These are phyloP conservation scores for Daedalea quercina DNA, from an alignment of 768 basidiomycete species.

Conservation along the genomic window DNA sequence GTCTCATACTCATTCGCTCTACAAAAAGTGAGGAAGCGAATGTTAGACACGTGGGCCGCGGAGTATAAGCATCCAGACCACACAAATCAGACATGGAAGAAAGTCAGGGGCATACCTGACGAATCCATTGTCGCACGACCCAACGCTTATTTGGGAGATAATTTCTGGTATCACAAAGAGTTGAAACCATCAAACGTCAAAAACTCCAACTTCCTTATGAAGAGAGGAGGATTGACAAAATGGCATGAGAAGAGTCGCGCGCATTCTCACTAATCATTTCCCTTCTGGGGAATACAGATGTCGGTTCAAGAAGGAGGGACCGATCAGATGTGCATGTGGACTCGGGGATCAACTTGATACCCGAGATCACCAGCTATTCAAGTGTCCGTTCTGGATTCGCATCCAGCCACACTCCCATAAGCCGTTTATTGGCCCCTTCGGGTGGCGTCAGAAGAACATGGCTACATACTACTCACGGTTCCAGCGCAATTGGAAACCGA, in stretches of 20 bases:
- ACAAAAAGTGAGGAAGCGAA: not conserved
- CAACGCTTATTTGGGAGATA: not conserved
- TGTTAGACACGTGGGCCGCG: not conserved
- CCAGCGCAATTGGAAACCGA: not conserved
- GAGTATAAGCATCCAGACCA: not conserved
- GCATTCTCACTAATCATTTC: not conserved
- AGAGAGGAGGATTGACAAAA: not conserved
- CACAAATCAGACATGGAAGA: not conserved
- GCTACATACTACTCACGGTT: no score
- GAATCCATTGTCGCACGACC: not conserved
- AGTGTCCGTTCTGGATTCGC: not conserved
- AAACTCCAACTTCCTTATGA: not conserved
- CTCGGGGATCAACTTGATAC: not conserved
- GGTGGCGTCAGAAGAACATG: not conserved
- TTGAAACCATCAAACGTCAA: not conserved
- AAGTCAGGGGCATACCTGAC: not conserved
- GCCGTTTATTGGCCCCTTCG: not conserved
- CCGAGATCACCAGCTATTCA: not conserved
- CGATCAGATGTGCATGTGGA: not conserved
- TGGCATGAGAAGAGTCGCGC: not conserved
- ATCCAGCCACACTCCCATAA: not conserved
- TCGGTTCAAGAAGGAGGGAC: not conserved
- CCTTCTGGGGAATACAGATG: conserved; percentile 5
- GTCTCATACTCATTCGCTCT: not conserved
- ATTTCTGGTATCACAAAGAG: conserved; percentile 3